Percentiles rank a stretch among this genome's conserved stretches.
phyloP scores from a whole-genome alignment of 2,329 filamentous ascomycete species.

The Penicillium sp. region DNA sequence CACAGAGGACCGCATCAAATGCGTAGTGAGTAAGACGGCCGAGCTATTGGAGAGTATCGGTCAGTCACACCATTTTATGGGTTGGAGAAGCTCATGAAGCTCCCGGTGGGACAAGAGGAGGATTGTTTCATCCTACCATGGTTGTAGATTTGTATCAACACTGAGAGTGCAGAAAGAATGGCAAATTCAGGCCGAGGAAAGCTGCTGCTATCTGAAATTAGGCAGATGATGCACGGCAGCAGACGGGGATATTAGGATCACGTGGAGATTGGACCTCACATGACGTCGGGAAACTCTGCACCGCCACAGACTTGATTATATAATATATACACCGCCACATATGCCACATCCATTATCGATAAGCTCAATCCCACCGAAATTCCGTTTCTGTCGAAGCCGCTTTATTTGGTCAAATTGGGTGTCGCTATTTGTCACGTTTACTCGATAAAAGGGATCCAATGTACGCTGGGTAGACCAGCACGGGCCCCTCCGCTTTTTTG shows the following conservation, averaged over 20 bases:
- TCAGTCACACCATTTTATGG: not conserved
- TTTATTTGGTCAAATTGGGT: conserved; percentile 18
- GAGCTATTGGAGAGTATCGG: conserved; percentile 13
- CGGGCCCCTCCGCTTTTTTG: conserved; percentile 14
- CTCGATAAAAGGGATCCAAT: conserved; percentile 24
- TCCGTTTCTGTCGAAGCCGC: conserved; percentile 14
- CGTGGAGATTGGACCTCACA: conserved; percentile 3
- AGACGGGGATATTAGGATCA: conserved; percentile 5
- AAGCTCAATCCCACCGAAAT: conserved; percentile 21
- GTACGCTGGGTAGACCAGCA: conserved; percentile 24
- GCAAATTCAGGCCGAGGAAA: not conserved
- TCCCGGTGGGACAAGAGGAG: not conserved
- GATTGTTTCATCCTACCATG: conserved; percentile 17
- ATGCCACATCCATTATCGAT: not conserved
- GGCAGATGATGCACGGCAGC: conserved; percentile 10
- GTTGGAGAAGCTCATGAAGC: not conserved
- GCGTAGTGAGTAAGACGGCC: conserved; percentile 29
- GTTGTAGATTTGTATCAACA: conserved; percentile 6
- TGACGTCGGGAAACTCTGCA: not conserved
- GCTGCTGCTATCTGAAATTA: not conserved
- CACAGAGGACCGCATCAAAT: conserved; percentile 28
- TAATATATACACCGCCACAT: not conserved
- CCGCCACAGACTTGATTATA: not conserved
- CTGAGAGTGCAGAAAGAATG: conserved; percentile 5
- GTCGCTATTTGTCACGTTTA: conserved; percentile 27